Base-by-base conservation (phyloP, 2,329 filamentous ascomycete genomes). In the Rhexocercosporidium sp. region DNA sequence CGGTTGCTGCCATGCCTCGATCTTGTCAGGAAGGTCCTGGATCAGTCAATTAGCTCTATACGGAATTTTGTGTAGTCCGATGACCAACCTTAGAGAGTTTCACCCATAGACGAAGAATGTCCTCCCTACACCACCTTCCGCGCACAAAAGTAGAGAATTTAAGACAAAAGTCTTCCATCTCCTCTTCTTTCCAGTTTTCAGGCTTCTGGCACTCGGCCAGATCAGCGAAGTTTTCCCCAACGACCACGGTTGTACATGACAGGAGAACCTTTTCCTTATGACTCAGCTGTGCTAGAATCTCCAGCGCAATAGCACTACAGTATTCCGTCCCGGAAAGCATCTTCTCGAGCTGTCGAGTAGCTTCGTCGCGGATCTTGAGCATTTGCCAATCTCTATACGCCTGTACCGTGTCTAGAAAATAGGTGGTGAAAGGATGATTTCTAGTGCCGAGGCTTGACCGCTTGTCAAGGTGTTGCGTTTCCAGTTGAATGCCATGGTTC, bases 41-140 rank as follows among this genome's bases (percentile, higher is more conserved):
- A 16, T 47, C 25, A 20, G 11, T 61, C 22, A 5, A 61, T 61
- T 47, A 61, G 41, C 41, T 34, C 18, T 61, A 12, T 22, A 47
- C 59, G 27, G 14, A 27, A 61, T 31, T 61, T 41, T 29, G 22
- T 61, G 20, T 47, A n/a, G n/a, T n/a, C n/a, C n/a, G 25, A 31
- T 47, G 41, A 49, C 59, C 16, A 61, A 61, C 59, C 59, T 61
- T 12, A 12, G 49, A 61, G 59, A 61, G 41, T 61, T 46, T 8
- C 59, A 47, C 59, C 59, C 39, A 61, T 61, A 8, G 22, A 61
- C 59, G 22, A n/a, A 61, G 29, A 22, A 61, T 20, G 27, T 61
- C 41, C 16, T 61, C 39, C 59, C 47, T 12, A 61, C 20, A 29
- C 59, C 59, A 61, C 49, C 16, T 20, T 31, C 22, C 1, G 49